Conservation (phyloP, 1,284 basidiomycete species). For the Ganoderma lingzhi region DNA sequence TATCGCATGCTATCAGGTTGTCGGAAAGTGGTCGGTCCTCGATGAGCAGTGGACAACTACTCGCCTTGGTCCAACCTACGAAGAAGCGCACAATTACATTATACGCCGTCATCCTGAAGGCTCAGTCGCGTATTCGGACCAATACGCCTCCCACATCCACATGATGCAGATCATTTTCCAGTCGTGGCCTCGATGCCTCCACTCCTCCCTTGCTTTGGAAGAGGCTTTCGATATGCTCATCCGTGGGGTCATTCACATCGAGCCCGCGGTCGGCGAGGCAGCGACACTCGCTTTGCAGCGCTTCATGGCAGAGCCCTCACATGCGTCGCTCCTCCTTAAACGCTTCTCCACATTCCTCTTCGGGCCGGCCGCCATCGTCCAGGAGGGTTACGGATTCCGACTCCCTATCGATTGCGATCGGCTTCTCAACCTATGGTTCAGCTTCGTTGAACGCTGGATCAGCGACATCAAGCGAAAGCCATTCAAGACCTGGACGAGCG, state of each 20-base stretch:
- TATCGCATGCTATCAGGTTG: constrained; percentile 67
- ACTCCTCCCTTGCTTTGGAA: constrained; percentile 59
- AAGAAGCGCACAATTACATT: constrained; percentile 72
- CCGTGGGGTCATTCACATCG: constrained; percentile 85
- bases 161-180: constrained; percentile 85
- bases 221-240: constrained; percentile 86
- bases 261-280: constrained; percentile 76
- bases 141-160: constrained; percentile 71
- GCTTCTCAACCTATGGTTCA: constrained; percentile 80
- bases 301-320: constrained; percentile 70
- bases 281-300: constrained; percentile 78
- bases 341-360: constrained; percentile 84
- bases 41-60: constrained; percentile 82
- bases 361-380: constrained; percentile 70
- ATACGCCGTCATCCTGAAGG: constrained; percentile 77
- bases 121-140: constrained; percentile 75
- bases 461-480: constrained; percentile 53
- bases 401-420: constrained; percentile 71
- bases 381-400: constrained; percentile 71
- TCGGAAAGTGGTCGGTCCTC: constrained; percentile 84
- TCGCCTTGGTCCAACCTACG: constrained; percentile 68
- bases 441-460: constrained; percentile 78
- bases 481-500: constrained; percentile 47
- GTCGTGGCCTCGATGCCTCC: constrained; percentile 86
- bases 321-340: constrained; percentile 71